Percentiles rank a stretch among this genome's conserved stretches.
phyloP scores from a whole-genome alignment of 208 protist species.

The Acanthamoeba divionensis region DNA sequence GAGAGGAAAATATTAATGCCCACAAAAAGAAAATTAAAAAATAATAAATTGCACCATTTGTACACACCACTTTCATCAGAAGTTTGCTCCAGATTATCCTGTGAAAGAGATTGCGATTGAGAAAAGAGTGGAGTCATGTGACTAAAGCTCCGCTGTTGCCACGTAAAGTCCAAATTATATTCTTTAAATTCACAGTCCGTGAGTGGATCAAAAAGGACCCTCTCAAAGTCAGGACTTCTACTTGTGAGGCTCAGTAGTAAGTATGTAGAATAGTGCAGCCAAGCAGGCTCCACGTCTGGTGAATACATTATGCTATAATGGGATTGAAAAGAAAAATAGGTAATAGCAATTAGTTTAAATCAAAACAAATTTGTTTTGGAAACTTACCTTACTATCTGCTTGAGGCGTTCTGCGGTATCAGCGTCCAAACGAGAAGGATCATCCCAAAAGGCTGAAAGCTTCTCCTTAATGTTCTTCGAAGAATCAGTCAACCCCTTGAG shows the following conservation, averaged over 20 bases:
- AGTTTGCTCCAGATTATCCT: neutral
- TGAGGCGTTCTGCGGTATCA: neutral
- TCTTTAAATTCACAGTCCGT: conserved; percentile 74
- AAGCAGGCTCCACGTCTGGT: conserved; percentile 51
- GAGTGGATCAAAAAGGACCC: conserved; percentile 70
- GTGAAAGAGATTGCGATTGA: neutral
- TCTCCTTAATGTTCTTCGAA: conserved; percentile 18
- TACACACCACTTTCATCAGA: neutral
- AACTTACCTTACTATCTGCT: conserved; percentile 38
- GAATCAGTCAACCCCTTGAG: conserved; percentile 25
- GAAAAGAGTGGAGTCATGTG: conserved; percentile 71
- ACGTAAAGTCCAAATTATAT: conserved; percentile 68
- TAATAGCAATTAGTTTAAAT: neutral
- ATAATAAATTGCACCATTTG: neutral
- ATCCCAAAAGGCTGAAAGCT: conserved; percentile 50
- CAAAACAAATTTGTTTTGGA: neutral
- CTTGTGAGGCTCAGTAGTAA: conserved; percentile 64
- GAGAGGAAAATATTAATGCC: neutral
- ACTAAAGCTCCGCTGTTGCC: conserved; percentile 56
- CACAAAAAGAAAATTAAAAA: neutral
- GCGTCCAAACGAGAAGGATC: neutral
- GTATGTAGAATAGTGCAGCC: conserved; percentile 66
- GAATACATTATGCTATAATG: conserved; percentile 28
- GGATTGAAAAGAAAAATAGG: neutral
- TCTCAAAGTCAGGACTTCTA: conserved; percentile 58